Evolutionary conservation across 306 rosid genomes (phyloP).

Genomic region (Bauhinia variegata): DNA sequence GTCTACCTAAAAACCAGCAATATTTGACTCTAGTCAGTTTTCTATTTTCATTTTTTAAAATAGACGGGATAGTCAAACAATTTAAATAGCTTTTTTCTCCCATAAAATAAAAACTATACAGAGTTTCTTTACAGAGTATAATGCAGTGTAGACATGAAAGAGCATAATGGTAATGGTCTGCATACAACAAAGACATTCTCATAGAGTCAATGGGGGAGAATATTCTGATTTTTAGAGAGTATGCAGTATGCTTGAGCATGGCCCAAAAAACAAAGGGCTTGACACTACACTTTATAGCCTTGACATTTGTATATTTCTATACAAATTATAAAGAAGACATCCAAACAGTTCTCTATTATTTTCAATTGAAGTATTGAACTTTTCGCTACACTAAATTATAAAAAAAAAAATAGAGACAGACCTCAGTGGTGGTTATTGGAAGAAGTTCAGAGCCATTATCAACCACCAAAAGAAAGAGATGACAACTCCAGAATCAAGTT

Average conservation of each 20-base stretch:
- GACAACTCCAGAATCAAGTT: not conserved
- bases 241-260: not conserved
- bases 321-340: not conserved
- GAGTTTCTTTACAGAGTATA: slow-evolving; percentile 22
- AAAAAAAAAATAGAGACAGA: no score
- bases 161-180: slow-evolving; percentile 1
- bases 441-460: slow-evolving; percentile 93
- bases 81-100: not conserved
- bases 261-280: not conserved
- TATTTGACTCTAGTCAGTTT: slow-evolving; percentile 18
- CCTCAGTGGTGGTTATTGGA: slow-evolving; percentile 75
- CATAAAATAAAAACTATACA: not conserved
- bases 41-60: not conserved
- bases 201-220: slow-evolving; percentile 9
- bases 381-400: slow-evolving; percentile 7
- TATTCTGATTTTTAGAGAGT: slow-evolving; percentile 17
- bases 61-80: not conserved
- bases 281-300: slow-evolving; percentile 12
- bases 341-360: slow-evolving; percentile 5
- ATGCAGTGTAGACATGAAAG: slow-evolving; percentile 7
- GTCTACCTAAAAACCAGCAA: slow-evolving; percentile 70
- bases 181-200: slow-evolving; percentile 13
- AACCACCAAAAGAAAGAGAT: slow-evolving; percentile 19
- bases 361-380: not conserved
- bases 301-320: slow-evolving; percentile 12